These are phyloP conservation scores for Zymoseptoria tritici DNA, from an alignment of 2,329 filamentous ascomycete genomes.

Conservation along the genomic window DNA sequence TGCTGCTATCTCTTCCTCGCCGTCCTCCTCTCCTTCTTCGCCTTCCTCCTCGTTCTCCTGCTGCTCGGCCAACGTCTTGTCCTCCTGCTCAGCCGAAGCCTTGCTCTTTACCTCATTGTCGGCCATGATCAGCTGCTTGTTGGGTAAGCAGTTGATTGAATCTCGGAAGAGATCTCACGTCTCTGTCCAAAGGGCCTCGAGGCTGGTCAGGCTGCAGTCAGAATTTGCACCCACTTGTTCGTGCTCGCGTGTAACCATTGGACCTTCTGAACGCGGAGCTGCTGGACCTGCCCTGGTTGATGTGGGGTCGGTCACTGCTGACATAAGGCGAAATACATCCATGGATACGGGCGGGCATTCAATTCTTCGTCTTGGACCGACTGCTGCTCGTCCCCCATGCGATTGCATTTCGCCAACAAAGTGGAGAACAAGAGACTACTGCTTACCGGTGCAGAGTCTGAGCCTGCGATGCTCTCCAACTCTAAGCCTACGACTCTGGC, in stretches of 20 bases:
- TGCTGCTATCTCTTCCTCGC: constrained; percentile 8
- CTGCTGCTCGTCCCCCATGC: too few relatives aligned
- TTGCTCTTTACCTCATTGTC: neutral
- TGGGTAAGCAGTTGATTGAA: neutral
- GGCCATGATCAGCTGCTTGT: neutral
- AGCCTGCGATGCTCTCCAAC: too few relatives aligned
- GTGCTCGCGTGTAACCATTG: neutral
- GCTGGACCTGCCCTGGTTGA: neutral
- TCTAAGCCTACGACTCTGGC: too few relatives aligned
- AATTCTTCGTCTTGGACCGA: neutral
- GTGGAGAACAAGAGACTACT: too few relatives aligned
- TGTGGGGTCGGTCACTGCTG: neutral
- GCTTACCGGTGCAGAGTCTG: too few relatives aligned
- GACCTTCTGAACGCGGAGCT: neutral
- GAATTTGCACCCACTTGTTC: neutral
- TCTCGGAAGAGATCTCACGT: neutral
- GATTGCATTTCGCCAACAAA: too few relatives aligned
- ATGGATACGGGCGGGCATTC: neutral
- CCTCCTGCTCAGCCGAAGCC: neutral
- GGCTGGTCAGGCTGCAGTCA: neutral
- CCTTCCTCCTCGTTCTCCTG: constrained; percentile 19
- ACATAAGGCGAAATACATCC: neutral
- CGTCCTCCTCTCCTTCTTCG: constrained; percentile 11
- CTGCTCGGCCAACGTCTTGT: neutral
- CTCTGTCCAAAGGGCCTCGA: neutral